Evolutionary conservation across 2,329 filamentous ascomycete genomes (phyloP), one percentile per base, ranked within the genome.

Genomic region (Diaporthe sp.): DNA sequence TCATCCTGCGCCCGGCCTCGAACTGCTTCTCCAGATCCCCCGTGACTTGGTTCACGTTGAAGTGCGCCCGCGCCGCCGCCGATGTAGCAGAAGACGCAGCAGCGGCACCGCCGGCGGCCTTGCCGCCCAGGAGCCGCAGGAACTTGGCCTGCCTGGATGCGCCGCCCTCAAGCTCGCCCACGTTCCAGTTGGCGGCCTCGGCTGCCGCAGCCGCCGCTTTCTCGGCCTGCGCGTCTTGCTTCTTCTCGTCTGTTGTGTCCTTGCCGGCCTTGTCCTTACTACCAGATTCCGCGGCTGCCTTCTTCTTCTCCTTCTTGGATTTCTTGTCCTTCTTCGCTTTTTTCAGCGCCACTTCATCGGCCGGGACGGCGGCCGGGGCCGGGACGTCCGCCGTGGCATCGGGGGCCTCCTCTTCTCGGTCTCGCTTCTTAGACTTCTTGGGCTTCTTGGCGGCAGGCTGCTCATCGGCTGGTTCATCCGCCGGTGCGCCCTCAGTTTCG

Each of bases 21-120:
- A 89, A 92, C 79, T 92, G 90, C 75, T 85, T 86, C 81, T 90
- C 88, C 31, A 92, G 86, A 59, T 91, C 89, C 39, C 85, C 84
- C 77, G 90, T 87, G 42, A 88, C 86, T 77, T 85, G 84, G 74
- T 76, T 78, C 55, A 83, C 80, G 79, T 83, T 51, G 81, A 85
- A 77, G 79, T 79, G 83, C 79, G 79, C 77, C 78, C 78, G 82
- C 72, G 77, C 37, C 28, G 72, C 67, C 34, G 74, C 77, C 1
- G 61, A 51, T 17, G 49, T 22, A 51, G 44, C 25, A 49, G 74
- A 28, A 15, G 78, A 75, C 2, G 78, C 72, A 0, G 79, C 74
- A 9, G 77, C 80, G 42, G 80, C 49, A 28, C 28, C 49, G 28
- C 84, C 83, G 34, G 83, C 83, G 81, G 88, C 90, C 76, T 87